Conservation (phyloP, 2,329 filamentous ascomycete species). For the Hypocrella siamensis region DNA sequence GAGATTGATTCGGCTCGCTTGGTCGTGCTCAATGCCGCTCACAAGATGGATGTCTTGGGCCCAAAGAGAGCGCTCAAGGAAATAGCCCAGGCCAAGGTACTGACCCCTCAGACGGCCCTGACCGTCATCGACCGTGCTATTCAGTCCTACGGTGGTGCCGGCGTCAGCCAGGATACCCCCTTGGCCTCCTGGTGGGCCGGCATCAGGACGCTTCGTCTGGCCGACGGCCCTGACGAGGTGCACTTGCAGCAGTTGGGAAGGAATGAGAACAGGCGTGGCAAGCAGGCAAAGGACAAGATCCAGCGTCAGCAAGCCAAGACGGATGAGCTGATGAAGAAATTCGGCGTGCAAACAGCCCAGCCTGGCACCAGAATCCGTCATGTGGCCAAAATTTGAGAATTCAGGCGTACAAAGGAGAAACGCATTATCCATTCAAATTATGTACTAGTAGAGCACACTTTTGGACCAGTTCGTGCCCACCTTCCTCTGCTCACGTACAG, state of each 20-base stretch:
- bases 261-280: slow-evolving; percentile 61
- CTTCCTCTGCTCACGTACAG: too few species aligned
- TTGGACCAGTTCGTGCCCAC: too few species aligned
- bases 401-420: too few species aligned
- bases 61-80: slow-evolving; percentile 84
- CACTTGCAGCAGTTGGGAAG: slow-evolving; percentile 68
- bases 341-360: slow-evolving; percentile 29
- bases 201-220: slow-evolving; percentile 69
- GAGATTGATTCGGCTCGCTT: slow-evolving; percentile 89
- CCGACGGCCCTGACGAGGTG: slow-evolving; percentile 94
- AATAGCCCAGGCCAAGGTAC: slow-evolving; percentile 89
- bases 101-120: slow-evolving; percentile 69
- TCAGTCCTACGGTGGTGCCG: slow-evolving; percentile 80
- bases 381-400: slow-evolving; percentile 28
- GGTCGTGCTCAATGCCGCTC: slow-evolving; percentile 82
- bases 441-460: too few species aligned
- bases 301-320: slow-evolving; percentile 48
- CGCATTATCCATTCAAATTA: neutral
- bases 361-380: slow-evolving; percentile 35
- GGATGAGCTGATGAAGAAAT: slow-evolving; percentile 47
- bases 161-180: slow-evolving; percentile 88
- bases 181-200: slow-evolving; percentile 70
- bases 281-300: slow-evolving; percentile 44
- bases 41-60: slow-evolving; percentile 80
- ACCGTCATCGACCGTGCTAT: slow-evolving; percentile 88